Conservation (phyloP, 2,329 filamentous ascomycete species). For the Phoma sp. region DNA sequence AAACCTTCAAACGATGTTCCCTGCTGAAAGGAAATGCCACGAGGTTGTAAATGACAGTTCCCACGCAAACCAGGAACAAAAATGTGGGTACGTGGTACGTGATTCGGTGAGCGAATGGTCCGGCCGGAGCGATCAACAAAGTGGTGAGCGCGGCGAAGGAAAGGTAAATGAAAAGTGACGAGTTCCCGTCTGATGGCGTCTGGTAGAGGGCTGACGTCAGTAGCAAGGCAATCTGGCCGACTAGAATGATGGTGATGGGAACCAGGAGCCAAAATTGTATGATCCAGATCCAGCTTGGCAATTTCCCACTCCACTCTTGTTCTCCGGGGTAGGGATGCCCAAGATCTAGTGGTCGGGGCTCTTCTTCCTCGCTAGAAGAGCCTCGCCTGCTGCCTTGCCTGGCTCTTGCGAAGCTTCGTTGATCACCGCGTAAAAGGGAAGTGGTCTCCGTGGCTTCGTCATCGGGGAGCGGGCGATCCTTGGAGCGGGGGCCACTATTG, state of each 20-base stretch:
- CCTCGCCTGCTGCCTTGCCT: constrained; percentile 56
- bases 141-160: constrained; percentile 72
- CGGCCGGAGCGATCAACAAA: constrained; percentile 75
- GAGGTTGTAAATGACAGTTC: constrained; percentile 85
- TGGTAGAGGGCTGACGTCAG: constrained; percentile 76
- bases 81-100: constrained; percentile 83
- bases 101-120: constrained; percentile 86
- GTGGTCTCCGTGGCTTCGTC: constrained; percentile 63
- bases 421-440: constrained; percentile 61
- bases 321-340: constrained; percentile 68
- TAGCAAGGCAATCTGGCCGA: constrained; percentile 78
- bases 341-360: constrained; percentile 43
- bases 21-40: constrained; percentile 86
- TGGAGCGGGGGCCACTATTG: constrained; percentile 40
- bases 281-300: constrained; percentile 88
- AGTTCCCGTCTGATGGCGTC: constrained; percentile 83
- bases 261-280: constrained; percentile 82
- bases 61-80: constrained; percentile 74
- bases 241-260: constrained; percentile 77
- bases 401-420: constrained; percentile 64
- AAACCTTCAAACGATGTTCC: constrained; percentile 81
- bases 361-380: constrained; percentile 49
- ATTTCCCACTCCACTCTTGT: constrained; percentile 81
- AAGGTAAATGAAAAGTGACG: constrained; percentile 74
- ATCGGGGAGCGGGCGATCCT: constrained; percentile 41